A percentile compares a stretch with the other conserved stretches of the same genome.
Conservation (phyloP, 2,329 filamentous ascomycete species). For the Sporothrix inflata region DNA sequence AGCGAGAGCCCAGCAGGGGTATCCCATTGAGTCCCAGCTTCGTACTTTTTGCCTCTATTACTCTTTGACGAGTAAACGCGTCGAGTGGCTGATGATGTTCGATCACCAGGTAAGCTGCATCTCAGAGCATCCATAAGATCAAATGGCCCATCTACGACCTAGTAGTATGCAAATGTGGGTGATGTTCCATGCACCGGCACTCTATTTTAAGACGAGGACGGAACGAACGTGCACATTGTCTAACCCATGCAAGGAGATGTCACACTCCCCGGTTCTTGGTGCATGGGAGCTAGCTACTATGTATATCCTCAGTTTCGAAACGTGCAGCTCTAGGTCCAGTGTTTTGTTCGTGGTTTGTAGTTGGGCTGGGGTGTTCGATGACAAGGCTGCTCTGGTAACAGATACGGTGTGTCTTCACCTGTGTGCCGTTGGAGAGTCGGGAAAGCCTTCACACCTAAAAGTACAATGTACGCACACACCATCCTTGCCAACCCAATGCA, state of each 20-base stretch:
- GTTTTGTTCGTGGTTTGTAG: conserved; percentile 1
- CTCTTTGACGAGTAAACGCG: too few relatives aligned
- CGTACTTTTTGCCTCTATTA: too few relatives aligned
- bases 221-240: not conserved
- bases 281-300: not conserved
- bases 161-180: not conserved
- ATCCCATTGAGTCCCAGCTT: too few relatives aligned
- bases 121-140: not conserved
- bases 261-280: not conserved
- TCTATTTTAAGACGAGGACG: not conserved
- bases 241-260: not conserved
- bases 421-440: too few relatives aligned
- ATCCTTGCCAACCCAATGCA: not conserved
- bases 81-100: not conserved
- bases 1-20: too few relatives aligned
- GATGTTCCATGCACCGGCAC: not conserved
- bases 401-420: too few relatives aligned
- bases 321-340: not conserved
- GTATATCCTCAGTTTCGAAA: not conserved
- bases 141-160: not conserved
- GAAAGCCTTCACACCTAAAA: not conserved
- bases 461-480: not conserved
- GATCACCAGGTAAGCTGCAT: not conserved
- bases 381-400: not conserved
- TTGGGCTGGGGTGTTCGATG: not conserved